Evolutionary conservation across 306 rosid species (phyloP), one percentile per base, ranked within the genome.

Genomic region (Mucuna pruriens): DNA sequence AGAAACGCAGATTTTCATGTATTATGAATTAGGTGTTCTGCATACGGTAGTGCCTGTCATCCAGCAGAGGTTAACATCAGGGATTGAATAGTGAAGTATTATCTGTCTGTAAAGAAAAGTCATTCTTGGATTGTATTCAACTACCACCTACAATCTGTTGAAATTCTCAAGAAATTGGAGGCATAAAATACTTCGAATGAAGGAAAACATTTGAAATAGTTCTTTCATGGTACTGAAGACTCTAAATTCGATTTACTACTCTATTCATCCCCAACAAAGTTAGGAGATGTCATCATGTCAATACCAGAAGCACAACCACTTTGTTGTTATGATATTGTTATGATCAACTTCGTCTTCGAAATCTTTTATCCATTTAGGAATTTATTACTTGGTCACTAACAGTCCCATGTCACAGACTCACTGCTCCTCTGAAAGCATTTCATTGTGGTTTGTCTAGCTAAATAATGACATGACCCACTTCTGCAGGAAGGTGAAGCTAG

Each of bases 381-480:
- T 51, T 54, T 11, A 73, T 17, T 16, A 17, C 16, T 72, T 1
- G 64, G 48, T 72, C 63, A 51, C 4, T 52, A 36, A 52, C 29
- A n/a, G 45, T 20, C 36, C 33, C 29, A 20, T 71, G 39, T 17
- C 64, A 2, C 46, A n/a, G n/a, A n/a, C n/a, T n/a, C n/a, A 33
- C 8, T 74, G 13, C 34, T 34, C 48, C 29, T 51, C 36, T 22
- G 26, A 4, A 22, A 6, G 51, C 68, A 22, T 23, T 58, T 74
- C 16, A 57, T 60, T 73, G n/a, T 73, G 51, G 20, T 54, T 7
- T 38, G 31, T 73, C 51, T 38, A 55, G 78, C 78, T 36, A 34
- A 74, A 63, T 11, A 55, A 38, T 55, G 25, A 12, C n/a, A n/a
- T n/a, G n/a, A n/a, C 44, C 22, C 42, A 62, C 23, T 62, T 62